Base-by-base conservation (phyloP, 352 stramenopile species). In the Pythium guiyangense region DNA sequence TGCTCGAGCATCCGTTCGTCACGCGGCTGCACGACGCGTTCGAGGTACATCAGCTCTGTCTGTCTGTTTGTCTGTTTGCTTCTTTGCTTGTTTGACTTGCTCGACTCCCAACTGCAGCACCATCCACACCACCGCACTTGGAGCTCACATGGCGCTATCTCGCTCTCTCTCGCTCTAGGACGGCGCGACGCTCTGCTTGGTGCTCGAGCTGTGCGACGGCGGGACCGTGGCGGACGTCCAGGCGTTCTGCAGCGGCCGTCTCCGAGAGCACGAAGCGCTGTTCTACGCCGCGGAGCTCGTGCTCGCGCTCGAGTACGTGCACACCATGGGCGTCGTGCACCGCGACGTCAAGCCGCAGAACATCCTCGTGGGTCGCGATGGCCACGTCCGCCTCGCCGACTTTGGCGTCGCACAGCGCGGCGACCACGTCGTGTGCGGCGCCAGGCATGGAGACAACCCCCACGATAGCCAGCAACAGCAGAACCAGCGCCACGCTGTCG, bases 211-310 rank as follows among this genome's bases (percentile, higher is more conserved):
- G 4, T 43, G 17, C 37, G 37, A 43, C 2, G 37, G 37, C 37
- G 37, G 37, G 37, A 43, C 37, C 3, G 11, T 43, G 11, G 37
- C 37, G 4, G 37, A 43, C 37, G 37, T 43, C 37, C 17, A n/a
- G 11, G 37, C 37, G 37, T 43, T n/a, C 17, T 43, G 11, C 17
- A 15, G 11, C 17, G 37, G 37, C 37, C 17, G 37, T n/a, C 11
- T 43, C 17, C 37, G 11, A 43, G 37, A 43, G 17, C 11, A 14
- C 17, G 37, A 14, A n/a, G 37, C 37, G 2, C 3, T 9, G 44
- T 98, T 99, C 65, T 99, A 99, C 70, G 77, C 97, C 11, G 97
- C 93, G 0, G 97, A 99, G 71, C 92, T 99, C 46, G 92, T 98
- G 49, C 64, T 91, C 18, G 81, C 93, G 0, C 69, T 99, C 15